Conservation (phyloP, 768 basidiomycete species). For the Zangia roseola region DNA sequence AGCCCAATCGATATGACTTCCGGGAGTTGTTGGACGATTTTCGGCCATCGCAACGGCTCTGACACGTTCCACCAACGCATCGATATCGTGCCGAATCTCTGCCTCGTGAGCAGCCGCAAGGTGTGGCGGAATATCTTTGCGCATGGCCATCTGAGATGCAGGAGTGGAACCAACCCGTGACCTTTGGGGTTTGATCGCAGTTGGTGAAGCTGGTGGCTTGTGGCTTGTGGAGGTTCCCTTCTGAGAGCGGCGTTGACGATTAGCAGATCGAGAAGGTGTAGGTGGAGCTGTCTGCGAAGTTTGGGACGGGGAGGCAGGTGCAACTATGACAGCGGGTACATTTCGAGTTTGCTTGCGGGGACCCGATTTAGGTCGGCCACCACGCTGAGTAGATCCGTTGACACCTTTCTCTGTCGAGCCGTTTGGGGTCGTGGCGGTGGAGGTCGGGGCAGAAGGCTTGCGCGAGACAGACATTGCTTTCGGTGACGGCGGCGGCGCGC, state of each 20-base stretch:
- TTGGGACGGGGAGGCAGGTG: slow-evolving; percentile 23
- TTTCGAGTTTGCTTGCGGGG: slow-evolving; percentile 22
- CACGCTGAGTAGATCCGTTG: slow-evolving; percentile 20
- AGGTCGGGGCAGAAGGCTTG: slow-evolving; percentile 15
- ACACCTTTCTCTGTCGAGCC: slow-evolving; percentile 24
- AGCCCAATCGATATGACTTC: slow-evolving; percentile 87
- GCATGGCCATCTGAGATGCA: slow-evolving; percentile 28
- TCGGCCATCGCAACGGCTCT: slow-evolving; percentile 71
- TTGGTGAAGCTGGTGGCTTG: slow-evolving; percentile 14
- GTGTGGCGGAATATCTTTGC: slow-evolving; percentile 64
- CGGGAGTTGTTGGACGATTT: slow-evolving; percentile 65
- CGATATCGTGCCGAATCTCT: slow-evolving; percentile 63
- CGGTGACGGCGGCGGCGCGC: slow-evolving; percentile 18
- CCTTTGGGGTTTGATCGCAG: slow-evolving; percentile 36
- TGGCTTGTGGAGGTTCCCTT: slow-evolving; percentile 22
- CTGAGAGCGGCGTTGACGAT: slow-evolving; percentile 50
- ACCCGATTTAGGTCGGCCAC: slow-evolving; percentile 20
- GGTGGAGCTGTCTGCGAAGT: slow-evolving; percentile 23
- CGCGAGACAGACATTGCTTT: slow-evolving; percentile 9
- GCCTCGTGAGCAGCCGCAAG: slow-evolving; percentile 37
- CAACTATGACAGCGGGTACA: slow-evolving; percentile 21
- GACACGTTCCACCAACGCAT: slow-evolving; percentile 76
- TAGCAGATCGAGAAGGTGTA: slow-evolving; percentile 41
- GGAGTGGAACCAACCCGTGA: slow-evolving; percentile 24
- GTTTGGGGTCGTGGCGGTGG: slow-evolving; percentile 18